phyloP scores from a whole-genome alignment of 2,329 filamentous ascomycete genomes.

The Chrysoporthe puriensis region DNA sequence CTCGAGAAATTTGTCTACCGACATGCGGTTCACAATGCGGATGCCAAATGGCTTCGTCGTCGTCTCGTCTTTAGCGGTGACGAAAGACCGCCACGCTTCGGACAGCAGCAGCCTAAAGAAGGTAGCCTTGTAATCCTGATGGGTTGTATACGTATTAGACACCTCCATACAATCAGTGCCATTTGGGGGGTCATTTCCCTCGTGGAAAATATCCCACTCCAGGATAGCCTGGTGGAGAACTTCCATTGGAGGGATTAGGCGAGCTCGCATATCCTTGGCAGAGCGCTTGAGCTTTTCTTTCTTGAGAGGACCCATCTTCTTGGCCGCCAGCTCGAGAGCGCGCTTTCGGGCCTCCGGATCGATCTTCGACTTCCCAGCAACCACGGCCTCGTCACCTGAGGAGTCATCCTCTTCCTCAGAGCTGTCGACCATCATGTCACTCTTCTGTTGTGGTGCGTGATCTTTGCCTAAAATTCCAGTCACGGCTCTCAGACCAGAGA shows the following conservation, averaged over 20 bases:
- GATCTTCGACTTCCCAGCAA: slow-evolving; percentile 45
- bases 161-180: slow-evolving; percentile 76
- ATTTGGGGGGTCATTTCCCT: slow-evolving; percentile 82
- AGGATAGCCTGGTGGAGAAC: slow-evolving; percentile 84
- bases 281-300: slow-evolving; percentile 81
- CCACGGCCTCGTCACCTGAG: slow-evolving; percentile 54
- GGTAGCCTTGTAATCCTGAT: slow-evolving; percentile 79
- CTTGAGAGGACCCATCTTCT: slow-evolving; percentile 74
- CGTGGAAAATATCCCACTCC: slow-evolving; percentile 92
- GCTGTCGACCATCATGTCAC: slow-evolving; percentile 88
- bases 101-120: slow-evolving; percentile 90
- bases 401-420: slow-evolving; percentile 75
- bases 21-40: slow-evolving; percentile 84
- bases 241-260: slow-evolving; percentile 86
- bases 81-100: slow-evolving; percentile 94
- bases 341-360: slow-evolving; percentile 28
- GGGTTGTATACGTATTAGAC: slow-evolving; percentile 75
- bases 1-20: slow-evolving; percentile 91
- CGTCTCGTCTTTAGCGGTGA: slow-evolving; percentile 85
- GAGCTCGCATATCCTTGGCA: slow-evolving; percentile 90
- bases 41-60: slow-evolving; percentile 81
- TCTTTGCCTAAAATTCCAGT: slow-evolving; percentile 76
- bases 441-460: slow-evolving; percentile 72
- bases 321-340: slow-evolving; percentile 51
- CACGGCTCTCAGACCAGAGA: slow-evolving; percentile 75